Conservation (phyloP, 495 filamentous ascomycete genomes). For the Eremomyces bilateralis region DNA sequence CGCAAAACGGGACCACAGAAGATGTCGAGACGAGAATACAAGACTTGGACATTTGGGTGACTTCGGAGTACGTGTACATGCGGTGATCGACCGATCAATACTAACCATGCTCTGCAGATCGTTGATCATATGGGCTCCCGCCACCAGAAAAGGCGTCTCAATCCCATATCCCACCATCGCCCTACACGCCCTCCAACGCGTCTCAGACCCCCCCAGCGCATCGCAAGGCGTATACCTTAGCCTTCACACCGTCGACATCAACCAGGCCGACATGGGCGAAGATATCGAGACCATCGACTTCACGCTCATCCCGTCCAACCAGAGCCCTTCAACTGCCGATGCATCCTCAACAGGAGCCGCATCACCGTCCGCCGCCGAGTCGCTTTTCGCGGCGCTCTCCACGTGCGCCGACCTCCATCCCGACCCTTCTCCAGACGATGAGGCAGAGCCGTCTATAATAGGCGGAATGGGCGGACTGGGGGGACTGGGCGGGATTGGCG, state of each 20-base stretch:
- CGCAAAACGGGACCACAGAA: neutral
- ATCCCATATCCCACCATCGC: constrained; percentile 79
- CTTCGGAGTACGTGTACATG: too few species aligned
- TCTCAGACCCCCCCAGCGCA: constrained; percentile 20
- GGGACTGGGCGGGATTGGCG: neutral
- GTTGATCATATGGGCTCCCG: constrained; percentile 44
- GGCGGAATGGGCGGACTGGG: neutral
- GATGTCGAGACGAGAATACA: too few species aligned
- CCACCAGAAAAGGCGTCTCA: constrained; percentile 37
- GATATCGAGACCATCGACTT: constrained; percentile 48
- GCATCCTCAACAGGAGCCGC: constrained; percentile 10
- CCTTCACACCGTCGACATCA: constrained; percentile 35
- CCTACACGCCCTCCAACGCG: constrained; percentile 71
- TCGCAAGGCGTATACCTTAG: constrained; percentile 52
- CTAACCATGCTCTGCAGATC: too few species aligned
- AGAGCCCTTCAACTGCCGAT: constrained; percentile 16
- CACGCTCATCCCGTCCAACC: constrained; percentile 44
- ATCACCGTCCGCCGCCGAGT: constrained; percentile 17
- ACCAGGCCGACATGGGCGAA: constrained; percentile 28
- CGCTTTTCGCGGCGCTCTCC: constrained; percentile 59
- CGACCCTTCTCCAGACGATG: constrained; percentile 38
- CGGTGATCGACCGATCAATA: too few species aligned
- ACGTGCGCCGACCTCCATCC: constrained; percentile 81
- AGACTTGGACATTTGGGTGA: neutral
- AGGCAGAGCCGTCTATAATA: constrained; percentile 32